Conservation (phyloP, 2,329 filamentous ascomycete species). For the Arthrocladium fulminans region DNA sequence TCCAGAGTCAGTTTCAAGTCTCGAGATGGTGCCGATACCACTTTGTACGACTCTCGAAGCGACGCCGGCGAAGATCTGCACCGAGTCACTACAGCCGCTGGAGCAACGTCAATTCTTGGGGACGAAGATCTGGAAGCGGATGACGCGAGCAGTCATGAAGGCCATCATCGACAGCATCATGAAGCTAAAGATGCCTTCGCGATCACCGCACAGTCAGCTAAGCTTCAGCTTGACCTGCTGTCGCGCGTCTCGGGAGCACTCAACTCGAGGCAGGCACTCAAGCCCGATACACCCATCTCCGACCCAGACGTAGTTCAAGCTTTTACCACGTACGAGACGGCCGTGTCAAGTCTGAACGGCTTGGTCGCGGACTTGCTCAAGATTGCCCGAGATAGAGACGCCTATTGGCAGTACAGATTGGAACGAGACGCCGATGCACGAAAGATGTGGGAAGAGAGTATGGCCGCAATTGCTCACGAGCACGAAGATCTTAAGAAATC, state of each 20-base stretch:
- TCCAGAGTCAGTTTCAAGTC: conserved; percentile 42
- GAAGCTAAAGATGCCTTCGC: conserved; percentile 88
- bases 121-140: conserved; percentile 68
- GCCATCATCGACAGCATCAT: conserved; percentile 42
- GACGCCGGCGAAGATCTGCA: conserved; percentile 42
- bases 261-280: conserved; percentile 43
- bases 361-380: conserved; percentile 79
- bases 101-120: conserved; percentile 46
- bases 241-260: conserved; percentile 66
- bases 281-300: conserved; percentile 62
- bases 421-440: conserved; percentile 87
- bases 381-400: conserved; percentile 87
- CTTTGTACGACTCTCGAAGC: conserved; percentile 49
- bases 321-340: conserved; percentile 75
- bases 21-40: conserved; percentile 48
- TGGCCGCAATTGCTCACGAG: conserved; percentile 91
- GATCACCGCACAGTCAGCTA: conserved; percentile 92
- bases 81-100: conserved; percentile 40
- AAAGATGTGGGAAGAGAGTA: conserved; percentile 97
- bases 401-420: conserved; percentile 92
- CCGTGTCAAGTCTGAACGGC: conserved; percentile 76
- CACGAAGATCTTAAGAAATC: conserved; percentile 84
- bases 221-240: conserved; percentile 83
- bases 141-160: conserved; percentile 67
- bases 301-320: conserved; percentile 70